Percentiles rank a stretch among this genome's conserved stretches.
phyloP scores from a whole-genome alignment of 331 rosid genomes.

The Ulmus americana region DNA sequence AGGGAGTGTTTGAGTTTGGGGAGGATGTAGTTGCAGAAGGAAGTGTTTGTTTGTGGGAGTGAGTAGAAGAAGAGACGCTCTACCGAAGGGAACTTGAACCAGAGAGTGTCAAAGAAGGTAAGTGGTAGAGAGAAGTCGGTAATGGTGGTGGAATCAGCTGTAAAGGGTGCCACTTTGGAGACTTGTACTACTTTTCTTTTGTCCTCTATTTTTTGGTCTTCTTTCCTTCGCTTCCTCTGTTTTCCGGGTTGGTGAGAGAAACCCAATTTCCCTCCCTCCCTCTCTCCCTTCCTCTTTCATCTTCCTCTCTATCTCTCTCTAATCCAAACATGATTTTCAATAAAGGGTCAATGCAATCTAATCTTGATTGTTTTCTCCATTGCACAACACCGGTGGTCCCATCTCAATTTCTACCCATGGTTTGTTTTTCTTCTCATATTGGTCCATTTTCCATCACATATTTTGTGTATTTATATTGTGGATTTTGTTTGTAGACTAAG shows the following conservation, averaged over 20 bases:
- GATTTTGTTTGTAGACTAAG: conserved; percentile 44
- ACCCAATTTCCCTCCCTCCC: conserved; percentile 13
- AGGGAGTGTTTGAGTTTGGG: conserved; percentile 46
- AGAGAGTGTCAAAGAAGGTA: conserved; percentile 25
- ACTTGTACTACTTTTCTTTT: conserved; percentile 19
- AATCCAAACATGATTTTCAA: conserved; percentile 45
- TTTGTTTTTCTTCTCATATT: conserved; percentile 10
- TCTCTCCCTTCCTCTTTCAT: conserved; percentile 22
- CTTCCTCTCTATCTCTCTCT: conserved; percentile 19
- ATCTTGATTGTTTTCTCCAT: conserved; percentile 73
- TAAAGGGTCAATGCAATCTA: conserved; percentile 71
- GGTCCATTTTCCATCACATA: not conserved
- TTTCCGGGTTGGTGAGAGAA: conserved; percentile 61
- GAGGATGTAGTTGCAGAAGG: conserved; percentile 25
- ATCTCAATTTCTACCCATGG: conserved; percentile 83
- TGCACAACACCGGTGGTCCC: conserved; percentile 73
- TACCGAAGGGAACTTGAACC: conserved; percentile 30
- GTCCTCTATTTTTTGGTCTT: conserved; percentile 12
- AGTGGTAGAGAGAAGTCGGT: conserved; percentile 21
- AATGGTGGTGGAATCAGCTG: not conserved
- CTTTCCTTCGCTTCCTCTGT: conserved; percentile 34
- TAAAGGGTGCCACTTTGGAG: conserved; percentile 13
- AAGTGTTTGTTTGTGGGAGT: conserved; percentile 5
- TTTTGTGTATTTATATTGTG: not conserved
- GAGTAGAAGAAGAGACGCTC: conserved; percentile 42